Conservation (phyloP, 148 eudicot species). For the Persicaria maculosa region DNA sequence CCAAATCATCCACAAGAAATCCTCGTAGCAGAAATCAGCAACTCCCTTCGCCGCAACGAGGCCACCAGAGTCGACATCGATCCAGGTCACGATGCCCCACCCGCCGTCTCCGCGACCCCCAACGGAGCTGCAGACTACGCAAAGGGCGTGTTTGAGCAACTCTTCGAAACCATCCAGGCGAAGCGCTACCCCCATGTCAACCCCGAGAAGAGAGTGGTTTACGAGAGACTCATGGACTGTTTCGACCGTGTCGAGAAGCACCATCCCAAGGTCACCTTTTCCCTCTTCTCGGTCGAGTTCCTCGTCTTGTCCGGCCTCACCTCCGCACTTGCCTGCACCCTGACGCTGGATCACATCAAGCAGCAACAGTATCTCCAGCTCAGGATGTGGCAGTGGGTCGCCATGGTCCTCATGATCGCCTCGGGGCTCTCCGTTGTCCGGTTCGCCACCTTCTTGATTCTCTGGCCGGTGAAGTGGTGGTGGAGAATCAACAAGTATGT, state of each 20-base stretch:
- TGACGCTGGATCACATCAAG: neutral
- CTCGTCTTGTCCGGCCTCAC: neutral
- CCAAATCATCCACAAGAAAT: too few relatives aligned
- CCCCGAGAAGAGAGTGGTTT: neutral
- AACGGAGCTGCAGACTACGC: neutral
- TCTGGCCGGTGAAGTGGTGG: neutral
- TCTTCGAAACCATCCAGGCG: neutral
- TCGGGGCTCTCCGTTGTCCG: slow-evolving; percentile 7
- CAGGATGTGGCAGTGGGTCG: slow-evolving; percentile 7
- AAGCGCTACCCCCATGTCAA: neutral
- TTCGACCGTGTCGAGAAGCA: neutral
- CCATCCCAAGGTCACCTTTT: neutral
- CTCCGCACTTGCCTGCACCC: neutral
- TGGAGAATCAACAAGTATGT: slow-evolving; percentile 11
- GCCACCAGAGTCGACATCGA: too few relatives aligned
- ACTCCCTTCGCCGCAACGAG: too few relatives aligned
- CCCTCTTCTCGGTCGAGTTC: neutral
- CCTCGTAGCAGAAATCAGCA: too few relatives aligned
- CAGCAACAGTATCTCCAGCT: neutral
- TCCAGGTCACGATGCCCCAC: too few relatives aligned
- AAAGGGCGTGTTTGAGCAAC: neutral
- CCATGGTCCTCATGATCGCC: slow-evolving; percentile 2
- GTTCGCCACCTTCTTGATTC: neutral
- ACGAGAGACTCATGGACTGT: neutral
- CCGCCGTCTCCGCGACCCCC: too few relatives aligned